These are phyloP conservation scores for Gossypioides kirkii DNA, from an alignment of 345 rosid genomes.

Conservation along the genomic window DNA sequence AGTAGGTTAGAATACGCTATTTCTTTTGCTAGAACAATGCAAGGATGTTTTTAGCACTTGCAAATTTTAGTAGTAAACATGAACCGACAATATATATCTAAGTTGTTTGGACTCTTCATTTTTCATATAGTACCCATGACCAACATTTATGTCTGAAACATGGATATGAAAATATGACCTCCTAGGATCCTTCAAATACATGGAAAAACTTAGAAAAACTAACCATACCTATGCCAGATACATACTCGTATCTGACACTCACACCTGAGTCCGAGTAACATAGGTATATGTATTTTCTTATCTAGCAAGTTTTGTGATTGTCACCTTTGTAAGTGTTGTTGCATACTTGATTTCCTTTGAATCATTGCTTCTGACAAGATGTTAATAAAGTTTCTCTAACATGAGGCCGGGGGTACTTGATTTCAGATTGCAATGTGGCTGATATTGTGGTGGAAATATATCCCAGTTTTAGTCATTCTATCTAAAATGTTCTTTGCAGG, in stretches of 20 bases:
- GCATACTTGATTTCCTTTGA: not conserved
- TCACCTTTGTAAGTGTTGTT: not conserved
- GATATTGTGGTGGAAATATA: conserved; percentile 74
- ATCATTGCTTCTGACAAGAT: not conserved
- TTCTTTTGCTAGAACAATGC: not conserved
- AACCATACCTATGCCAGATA: no score
- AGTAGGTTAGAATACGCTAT: not conserved
- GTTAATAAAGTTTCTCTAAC: not conserved
- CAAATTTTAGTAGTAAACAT: not conserved
- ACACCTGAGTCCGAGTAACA: no score
- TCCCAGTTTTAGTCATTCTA: conserved; percentile 44
- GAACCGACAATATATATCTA: not conserved
- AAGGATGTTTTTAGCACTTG: not conserved
- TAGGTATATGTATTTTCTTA: not conserved
- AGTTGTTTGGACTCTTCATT: no score
- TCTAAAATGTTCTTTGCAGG: conserved; percentile 91
- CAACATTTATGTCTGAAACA: no score
- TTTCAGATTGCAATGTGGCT: conserved; percentile 76
- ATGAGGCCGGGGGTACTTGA: not conserved
- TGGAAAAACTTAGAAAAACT: no score
- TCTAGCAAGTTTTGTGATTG: not conserved
- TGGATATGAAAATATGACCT: no score
- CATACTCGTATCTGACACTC: no score
- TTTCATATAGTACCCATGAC: no score
- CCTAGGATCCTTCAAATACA: no score